These are phyloP conservation scores for Isatis lusitanica DNA, from an alignment of 441 rosid species.

Conservation along the genomic window DNA sequence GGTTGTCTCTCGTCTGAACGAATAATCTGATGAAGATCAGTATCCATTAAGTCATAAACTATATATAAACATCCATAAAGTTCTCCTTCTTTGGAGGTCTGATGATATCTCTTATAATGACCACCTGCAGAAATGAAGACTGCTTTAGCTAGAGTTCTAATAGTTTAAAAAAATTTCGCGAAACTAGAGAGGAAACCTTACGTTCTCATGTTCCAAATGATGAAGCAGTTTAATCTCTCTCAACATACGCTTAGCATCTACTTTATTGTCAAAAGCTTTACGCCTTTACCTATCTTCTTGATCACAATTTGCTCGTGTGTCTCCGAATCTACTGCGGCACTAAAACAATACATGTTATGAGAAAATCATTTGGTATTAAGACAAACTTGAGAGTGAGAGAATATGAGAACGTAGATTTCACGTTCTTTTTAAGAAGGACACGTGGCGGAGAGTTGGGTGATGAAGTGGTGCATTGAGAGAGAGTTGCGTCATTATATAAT, in stretches of 20 bases:
- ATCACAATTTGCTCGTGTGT: constrained; percentile 62
- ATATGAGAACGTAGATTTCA: too few species aligned
- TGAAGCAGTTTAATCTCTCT: constrained; percentile 76
- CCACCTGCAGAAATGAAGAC: constrained; percentile 42
- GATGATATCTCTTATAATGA: constrained; percentile 63
- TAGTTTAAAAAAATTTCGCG: neutral
- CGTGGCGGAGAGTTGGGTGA: too few species aligned
- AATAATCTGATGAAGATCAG: constrained; percentile 72
- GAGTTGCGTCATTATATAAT: too few species aligned
- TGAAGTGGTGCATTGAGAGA: too few species aligned
- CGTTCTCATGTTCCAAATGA: constrained; percentile 70
- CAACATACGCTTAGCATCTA: constrained; percentile 84
- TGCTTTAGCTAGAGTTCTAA: neutral
- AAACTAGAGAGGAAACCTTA: constrained; percentile 19
- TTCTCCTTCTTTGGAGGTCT: constrained; percentile 67
- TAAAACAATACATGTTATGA: too few species aligned
- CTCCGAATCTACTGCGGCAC: constrained; percentile 72
- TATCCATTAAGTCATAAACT: constrained; percentile 70
- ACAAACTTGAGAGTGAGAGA: too few species aligned
- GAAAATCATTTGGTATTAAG: too few species aligned
- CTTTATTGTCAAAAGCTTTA: constrained; percentile 81
- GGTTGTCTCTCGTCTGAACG: constrained; percentile 64
- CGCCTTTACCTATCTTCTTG: constrained; percentile 90
- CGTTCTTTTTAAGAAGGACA: too few species aligned
- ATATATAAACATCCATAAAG: constrained; percentile 70